Evolutionary conservation across 1,284 basidiomycete species (phyloP), one percentile per base, ranked within the genome.

Genomic region (Veloporphyrellus conicus): DNA sequence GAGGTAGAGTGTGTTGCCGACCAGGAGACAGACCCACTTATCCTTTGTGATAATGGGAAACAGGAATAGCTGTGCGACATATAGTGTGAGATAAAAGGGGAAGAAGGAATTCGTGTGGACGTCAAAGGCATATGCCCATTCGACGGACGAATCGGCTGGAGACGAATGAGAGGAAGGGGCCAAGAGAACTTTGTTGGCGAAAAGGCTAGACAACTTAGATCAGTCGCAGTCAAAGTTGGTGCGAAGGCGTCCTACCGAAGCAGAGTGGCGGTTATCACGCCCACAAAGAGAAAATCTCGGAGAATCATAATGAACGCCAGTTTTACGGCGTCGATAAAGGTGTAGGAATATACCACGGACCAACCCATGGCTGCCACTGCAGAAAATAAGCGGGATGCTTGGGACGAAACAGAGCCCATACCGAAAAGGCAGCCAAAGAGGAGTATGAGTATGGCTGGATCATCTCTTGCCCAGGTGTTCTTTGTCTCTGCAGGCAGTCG

Each of bases 21-120:
- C 75, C 74, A 86, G 87, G 32, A 97, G 74, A 62, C 90, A 94
- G 27, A 94, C 78, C 93, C 92, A 96, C 57, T 90, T 92, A 57
- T 84, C 81, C 61, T 80, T 81, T 22, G 89, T 78, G 41, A 96
- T 75, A 33, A 95, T 77, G 2, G 90, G 86, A 0, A 90, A 78
- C 6, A 96, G 75, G 53, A 93, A 83, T 4, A 95, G 75, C 62
- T 95, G 89, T 0, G 84, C 86, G 45, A 92, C 73, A 65, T 94
- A 93, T 43, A 94, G 77, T 15, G 89, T 87, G 50, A 95, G 77
- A 69, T 90, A 94, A 45, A 92, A 74, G 4, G 93, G 93, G 70
- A 95, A 95, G 76, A 96, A 96, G 5, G 90, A 84, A 62, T 96
- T 96, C 54, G 88, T 93, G 63, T 94, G 92, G 15, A 96, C 89